A percentile compares a stretch with the other conserved stretches of the same genome.
Conservation (phyloP, 805 yeast genomes). For the Metschnikowia aberdeeniae region DNA sequence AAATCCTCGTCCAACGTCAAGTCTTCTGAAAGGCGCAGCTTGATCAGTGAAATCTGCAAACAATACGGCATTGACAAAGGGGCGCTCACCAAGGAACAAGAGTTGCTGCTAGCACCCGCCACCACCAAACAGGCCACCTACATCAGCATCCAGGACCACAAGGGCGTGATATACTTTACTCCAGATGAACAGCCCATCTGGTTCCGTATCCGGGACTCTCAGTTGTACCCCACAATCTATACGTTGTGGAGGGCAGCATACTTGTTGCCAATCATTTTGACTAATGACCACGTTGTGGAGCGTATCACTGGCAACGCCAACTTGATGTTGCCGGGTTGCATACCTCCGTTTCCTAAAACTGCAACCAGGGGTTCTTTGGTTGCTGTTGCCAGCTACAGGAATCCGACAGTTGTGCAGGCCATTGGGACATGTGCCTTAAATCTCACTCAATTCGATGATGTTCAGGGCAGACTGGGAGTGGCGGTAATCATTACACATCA, state of each 20-base stretch:
- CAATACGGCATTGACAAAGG: slow-evolving; percentile 38
- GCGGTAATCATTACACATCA: slow-evolving; percentile 74
- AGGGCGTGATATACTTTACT: slow-evolving; percentile 65
- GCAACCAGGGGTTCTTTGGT: slow-evolving; percentile 56
- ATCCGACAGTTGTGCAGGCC: slow-evolving; percentile 65
- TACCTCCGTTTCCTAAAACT: slow-evolving; percentile 53
- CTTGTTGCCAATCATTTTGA: slow-evolving; percentile 61
- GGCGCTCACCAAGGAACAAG: slow-evolving; percentile 39
- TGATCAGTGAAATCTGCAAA: slow-evolving; percentile 42
- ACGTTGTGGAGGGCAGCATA: slow-evolving; percentile 68
- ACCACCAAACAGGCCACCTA: slow-evolving; percentile 61
- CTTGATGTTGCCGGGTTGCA: slow-evolving; percentile 70
- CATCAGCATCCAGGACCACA: slow-evolving; percentile 45
- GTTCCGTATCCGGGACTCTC: slow-evolving; percentile 58
- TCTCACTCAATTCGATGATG: slow-evolving; percentile 41
- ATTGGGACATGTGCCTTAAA: slow-evolving; percentile 60
- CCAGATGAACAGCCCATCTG: slow-evolving; percentile 65
- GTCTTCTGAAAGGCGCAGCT: slow-evolving; percentile 69
- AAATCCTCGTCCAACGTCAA: slow-evolving; percentile 79
- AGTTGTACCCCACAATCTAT: slow-evolving; percentile 64
- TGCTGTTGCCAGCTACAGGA: slow-evolving; percentile 59
- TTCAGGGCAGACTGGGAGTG: slow-evolving; percentile 66
- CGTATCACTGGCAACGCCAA: slow-evolving; percentile 76
- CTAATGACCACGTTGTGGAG: slow-evolving; percentile 71
- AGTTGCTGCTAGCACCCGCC: slow-evolving; percentile 44